These are phyloP conservation scores for Beauveria rudraprayagi DNA, from an alignment of 2,329 filamentous ascomycete genomes.

Conservation along the genomic window DNA sequence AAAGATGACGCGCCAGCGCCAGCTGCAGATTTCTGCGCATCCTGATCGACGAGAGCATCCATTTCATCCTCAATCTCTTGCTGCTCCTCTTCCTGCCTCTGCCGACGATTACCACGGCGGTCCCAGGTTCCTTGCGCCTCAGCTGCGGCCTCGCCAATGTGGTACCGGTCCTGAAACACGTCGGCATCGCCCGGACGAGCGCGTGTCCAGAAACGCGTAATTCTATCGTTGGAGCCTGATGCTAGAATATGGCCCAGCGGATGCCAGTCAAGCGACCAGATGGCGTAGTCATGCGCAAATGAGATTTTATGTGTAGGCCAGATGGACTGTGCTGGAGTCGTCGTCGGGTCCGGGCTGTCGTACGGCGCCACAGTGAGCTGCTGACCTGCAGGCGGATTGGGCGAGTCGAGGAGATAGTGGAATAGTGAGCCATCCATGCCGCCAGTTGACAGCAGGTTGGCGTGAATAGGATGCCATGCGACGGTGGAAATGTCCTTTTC, in stretches of 20 bases:
- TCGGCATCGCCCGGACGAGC: conserved; percentile 80
- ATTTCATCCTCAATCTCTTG: conserved; percentile 89
- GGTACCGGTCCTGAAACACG: conserved; percentile 82
- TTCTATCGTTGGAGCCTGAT: conserved; percentile 91
- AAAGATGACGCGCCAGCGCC: conserved; percentile 26
- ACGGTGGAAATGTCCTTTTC: conserved; percentile 94
- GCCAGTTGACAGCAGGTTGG: conserved; percentile 81
- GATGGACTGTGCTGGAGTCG: conserved; percentile 80
- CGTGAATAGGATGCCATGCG: conserved; percentile 88
- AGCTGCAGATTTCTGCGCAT: conserved; percentile 49
- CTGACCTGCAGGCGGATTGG: conserved; percentile 71
- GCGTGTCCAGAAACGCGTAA: conserved; percentile 94
- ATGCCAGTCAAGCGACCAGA: conserved; percentile 98
- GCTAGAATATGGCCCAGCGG: conserved; percentile 91
- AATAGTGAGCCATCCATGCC: conserved; percentile 83
- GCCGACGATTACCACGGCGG: conserved; percentile 65
- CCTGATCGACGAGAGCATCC: conserved; percentile 84
- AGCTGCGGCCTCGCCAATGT: conserved; percentile 87
- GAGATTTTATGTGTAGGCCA: conserved; percentile 81
- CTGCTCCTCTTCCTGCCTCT: conserved; percentile 86
- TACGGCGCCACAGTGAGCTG: conserved; percentile 71
- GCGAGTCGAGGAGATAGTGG: conserved; percentile 94
- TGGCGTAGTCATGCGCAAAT: conserved; percentile 86
- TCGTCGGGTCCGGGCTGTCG: conserved; percentile 70
- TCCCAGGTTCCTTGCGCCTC: conserved; percentile 95